Percentiles rank a stretch among this genome's conserved stretches.
These are phyloP conservation scores for Diplodia seriata DNA, from an alignment of 2,329 filamentous ascomycete genomes.

Conservation along the genomic window DNA sequence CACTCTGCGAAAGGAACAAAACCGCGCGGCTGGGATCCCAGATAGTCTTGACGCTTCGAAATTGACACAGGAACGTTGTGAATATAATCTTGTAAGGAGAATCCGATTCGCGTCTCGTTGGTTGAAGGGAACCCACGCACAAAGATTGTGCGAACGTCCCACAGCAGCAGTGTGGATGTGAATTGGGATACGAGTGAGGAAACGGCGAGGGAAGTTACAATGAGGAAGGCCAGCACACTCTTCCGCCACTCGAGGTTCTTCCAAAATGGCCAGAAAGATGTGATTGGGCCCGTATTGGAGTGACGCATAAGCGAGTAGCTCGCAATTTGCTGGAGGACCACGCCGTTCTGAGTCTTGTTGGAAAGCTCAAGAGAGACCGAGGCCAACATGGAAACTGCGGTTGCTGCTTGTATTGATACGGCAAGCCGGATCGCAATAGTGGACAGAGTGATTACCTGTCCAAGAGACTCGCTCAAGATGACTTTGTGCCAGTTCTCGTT, in stretches of 20 bases:
- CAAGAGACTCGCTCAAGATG: neutral
- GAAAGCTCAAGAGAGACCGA: neutral
- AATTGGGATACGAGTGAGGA: neutral
- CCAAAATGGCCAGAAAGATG: neutral
- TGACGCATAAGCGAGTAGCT: neutral
- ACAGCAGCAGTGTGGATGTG: neutral
- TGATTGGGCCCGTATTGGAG: neutral
- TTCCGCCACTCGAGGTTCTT: neutral
- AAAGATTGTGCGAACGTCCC: neutral
- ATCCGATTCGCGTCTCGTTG: neutral
- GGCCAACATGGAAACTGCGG: neutral
- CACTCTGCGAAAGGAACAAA: neutral
- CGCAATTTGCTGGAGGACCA: neutral
- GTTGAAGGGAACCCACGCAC: neutral
- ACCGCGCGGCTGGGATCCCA: neutral
- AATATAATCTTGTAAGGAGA: neutral
- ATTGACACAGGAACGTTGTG: neutral
- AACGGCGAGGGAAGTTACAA: neutral
- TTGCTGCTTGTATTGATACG: neutral
- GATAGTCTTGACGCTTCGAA: neutral
- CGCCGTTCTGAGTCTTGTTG: neutral
- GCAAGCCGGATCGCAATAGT: slow-evolving; percentile 5
- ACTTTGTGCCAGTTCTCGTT: neutral
- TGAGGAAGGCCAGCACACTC: neutral
- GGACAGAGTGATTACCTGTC: neutral